phyloP scores from a whole-genome alignment of 2,329 filamentous ascomycete genomes.

The Penicillium sp. region DNA sequence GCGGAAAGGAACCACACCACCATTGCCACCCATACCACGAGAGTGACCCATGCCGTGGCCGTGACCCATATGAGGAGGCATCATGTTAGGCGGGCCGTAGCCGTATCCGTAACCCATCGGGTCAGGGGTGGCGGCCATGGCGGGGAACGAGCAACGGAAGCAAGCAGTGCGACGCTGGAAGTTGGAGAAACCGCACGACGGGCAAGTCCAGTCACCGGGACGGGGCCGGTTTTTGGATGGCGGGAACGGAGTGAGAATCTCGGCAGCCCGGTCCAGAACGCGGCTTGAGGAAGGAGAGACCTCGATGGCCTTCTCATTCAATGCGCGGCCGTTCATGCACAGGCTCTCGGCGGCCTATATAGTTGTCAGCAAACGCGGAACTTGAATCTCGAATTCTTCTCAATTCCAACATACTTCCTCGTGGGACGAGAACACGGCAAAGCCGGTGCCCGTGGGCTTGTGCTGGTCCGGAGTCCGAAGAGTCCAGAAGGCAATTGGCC shows the following conservation, averaged over 20 bases:
- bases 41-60: constrained; percentile 58
- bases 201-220: constrained; percentile 98
- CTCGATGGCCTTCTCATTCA: constrained; percentile 99
- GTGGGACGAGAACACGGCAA: constrained; percentile 97
- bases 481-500: constrained; percentile 98
- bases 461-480: constrained; percentile 96
- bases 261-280: constrained; percentile 89
- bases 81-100: constrained; percentile 70
- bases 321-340: constrained; percentile 97
- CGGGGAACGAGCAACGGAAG: constrained; percentile 99
- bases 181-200: constrained; percentile 97
- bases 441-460: constrained; percentile 98
- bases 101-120: constrained; percentile 66
- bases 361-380: constrained; percentile 5
- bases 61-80: constrained; percentile 71
- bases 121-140: constrained; percentile 76
- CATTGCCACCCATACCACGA: constrained; percentile 67
- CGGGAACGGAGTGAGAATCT: constrained; percentile 95
- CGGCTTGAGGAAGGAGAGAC: constrained; percentile 97
- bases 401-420: constrained; percentile 73
- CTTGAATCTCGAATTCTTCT: not conserved
- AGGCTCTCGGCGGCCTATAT: constrained; percentile 85
- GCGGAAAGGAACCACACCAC: constrained; percentile 90
- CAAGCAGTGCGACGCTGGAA: constrained; percentile 98
- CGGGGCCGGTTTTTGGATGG: constrained; percentile 97